These are phyloP conservation scores for Cutaneotrichosporon cutaneum DNA, from an alignment of 1,284 basidiomycete species.

Conservation along the genomic window DNA sequence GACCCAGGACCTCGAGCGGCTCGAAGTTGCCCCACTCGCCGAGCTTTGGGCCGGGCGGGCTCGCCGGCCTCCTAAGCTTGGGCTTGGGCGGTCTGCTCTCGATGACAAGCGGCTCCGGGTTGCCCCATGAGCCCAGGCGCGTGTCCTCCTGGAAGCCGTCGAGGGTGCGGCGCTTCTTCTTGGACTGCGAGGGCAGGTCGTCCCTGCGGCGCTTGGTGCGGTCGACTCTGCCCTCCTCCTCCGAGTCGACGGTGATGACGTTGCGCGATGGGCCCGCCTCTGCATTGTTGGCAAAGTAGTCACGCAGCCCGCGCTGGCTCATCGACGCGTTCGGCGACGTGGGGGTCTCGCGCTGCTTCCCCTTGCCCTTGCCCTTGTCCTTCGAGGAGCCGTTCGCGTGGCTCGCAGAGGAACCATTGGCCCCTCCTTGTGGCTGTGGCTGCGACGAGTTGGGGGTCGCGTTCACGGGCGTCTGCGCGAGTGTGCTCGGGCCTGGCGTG, in stretches of 20 bases:
- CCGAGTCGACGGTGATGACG: not conserved
- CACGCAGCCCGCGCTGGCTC: not conserved
- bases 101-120: conserved; percentile 12
- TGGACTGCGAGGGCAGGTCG: not conserved
- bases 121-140: conserved; percentile 19
- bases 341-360: not conserved
- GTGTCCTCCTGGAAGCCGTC: not conserved
- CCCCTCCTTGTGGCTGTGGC: not conserved
- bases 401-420: too few species aligned
- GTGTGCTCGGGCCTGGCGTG: conserved; percentile 6
- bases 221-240: not conserved
- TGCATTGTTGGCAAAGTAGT: not conserved
- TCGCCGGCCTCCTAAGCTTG: not conserved
- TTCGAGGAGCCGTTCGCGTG: not conserved
- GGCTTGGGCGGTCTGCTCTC: not conserved
- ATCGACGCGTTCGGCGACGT: not conserved
- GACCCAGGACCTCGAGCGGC: conserved; percentile 5
- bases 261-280: not conserved
- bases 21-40: conserved; percentile 24
- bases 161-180: not conserved
- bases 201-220: not conserved
- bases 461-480: not conserved
- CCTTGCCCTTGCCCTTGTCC: not conserved
- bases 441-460: not conserved
- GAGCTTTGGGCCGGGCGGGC: not conserved